Evolutionary conservation across 2,329 filamentous ascomycete genomes (phyloP), one percentile per base, ranked within the genome.

Genomic region (Penicillium freii): DNA sequence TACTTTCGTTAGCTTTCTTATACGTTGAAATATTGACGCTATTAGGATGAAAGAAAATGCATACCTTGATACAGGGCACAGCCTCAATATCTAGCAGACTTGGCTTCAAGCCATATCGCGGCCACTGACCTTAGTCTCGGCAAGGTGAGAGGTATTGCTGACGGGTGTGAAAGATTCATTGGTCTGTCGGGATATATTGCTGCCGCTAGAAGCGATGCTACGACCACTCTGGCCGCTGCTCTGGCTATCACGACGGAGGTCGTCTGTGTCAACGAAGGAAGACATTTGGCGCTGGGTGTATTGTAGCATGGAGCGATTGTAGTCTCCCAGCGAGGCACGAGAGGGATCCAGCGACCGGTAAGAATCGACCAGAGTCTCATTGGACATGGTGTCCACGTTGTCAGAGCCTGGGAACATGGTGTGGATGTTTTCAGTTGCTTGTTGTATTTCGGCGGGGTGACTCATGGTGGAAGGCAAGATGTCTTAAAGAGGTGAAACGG

Each of bases 211-310:
- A 23, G n/a, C 21, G 36, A 54, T 58, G 49, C 67, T 72, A 45
- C 56, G 56, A 39, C 65, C 63, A 50, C 70, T 71, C 49, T 64
- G 62, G 43, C 68, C 63, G 49, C 70, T 72, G 58, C 68, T 71
- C 44, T 68, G 63, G 51, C 67, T 50, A 31, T 57, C 57, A n/a
- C 57, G 54, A 23, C 52, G 57, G 40, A 59, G 54, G 19, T 64
- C 58, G 23, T 71, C 67, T 15, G 59, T 52, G 31, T 70, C 67
- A 40, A 67, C 64, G 53, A 74, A 75, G 5, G 66, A 62, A 3
- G 69, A 69, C 66, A 75, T 73, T 43, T 74, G 72, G 29, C 67
- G 70, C 39, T 75, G 71, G 15, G 73, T 75, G 48, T 75, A 73
- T 44, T 73, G 65, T 39, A 75, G 64, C 73, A 75, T 75, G 50